Evolutionary conservation across 2,329 filamentous ascomycete genomes (phyloP).

Genomic region (Whalleya microplaca): DNA sequence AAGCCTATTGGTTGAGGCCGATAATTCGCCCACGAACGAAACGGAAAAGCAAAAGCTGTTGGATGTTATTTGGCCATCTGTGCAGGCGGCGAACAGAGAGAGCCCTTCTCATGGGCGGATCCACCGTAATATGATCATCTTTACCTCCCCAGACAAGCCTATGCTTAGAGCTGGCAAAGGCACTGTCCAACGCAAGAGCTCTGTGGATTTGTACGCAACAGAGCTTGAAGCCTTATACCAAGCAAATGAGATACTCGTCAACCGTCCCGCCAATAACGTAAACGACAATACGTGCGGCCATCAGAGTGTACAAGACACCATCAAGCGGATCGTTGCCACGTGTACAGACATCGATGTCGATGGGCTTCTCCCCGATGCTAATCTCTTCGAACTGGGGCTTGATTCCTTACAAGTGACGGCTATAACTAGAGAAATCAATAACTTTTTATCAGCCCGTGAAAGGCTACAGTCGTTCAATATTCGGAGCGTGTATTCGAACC

Average conservation of each 20-base stretch:
- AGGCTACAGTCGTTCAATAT: constrained; percentile 3
- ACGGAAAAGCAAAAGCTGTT: constrained; percentile 14
- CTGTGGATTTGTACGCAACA: constrained; percentile 33
- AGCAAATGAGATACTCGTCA: background rate
- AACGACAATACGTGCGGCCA: background rate
- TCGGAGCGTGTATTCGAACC: constrained; percentile 19
- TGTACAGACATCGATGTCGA: constrained; percentile 15
- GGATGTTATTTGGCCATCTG: constrained; percentile 23
- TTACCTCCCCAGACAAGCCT: constrained; percentile 37
- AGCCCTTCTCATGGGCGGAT: constrained; percentile 23
- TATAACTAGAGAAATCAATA: constrained; percentile 16
- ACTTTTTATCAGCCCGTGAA: constrained; percentile 4
- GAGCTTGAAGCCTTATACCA: constrained; percentile 41
- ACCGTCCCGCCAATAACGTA: background rate
- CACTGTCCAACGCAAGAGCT: constrained; percentile 39
- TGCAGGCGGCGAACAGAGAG: constrained; percentile 15
- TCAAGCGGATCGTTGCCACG: constrained; percentile 16
- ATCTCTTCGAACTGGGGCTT: constrained; percentile 27
- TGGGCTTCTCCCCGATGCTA: constrained; percentile 2
- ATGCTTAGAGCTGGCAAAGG: constrained; percentile 41
- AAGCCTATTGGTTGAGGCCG: constrained; percentile 31
- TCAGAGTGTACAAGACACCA: background rate
- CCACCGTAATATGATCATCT: constrained; percentile 32
- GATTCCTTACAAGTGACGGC: constrained; percentile 26
- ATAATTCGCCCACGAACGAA: background rate